Evolutionary conservation across 495 filamentous ascomycete species (phyloP), one percentile per base, ranked within the genome.

Genomic region (Penicillium cosmopolitanum): DNA sequence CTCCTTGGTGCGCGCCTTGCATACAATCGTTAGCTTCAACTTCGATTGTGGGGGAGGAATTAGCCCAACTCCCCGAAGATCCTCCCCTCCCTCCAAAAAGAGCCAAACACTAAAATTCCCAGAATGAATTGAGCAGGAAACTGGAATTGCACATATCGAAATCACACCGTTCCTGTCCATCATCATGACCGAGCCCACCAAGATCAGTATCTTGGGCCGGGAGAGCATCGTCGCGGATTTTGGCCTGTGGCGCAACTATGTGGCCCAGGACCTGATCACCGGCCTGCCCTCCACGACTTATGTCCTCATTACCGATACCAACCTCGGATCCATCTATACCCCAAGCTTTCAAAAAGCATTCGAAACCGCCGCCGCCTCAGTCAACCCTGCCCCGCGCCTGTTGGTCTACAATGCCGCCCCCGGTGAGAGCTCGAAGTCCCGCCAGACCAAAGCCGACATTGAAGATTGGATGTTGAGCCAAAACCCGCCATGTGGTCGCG

Each of bases 381-480:
- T 81, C n/a, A 73, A 84, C 42, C 84, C 88, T 31, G 58, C 68
- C 35, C 77, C 78, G 6, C 87, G 92, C 51, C 85, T 98, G 18
- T 85, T 98, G 51, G 89, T 88, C 51, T 94, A 96, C 76, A 79
- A 89, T 72, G 91, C 96, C 57, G 85, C 92, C 5, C 95, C 95
- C 0, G 95, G 96, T 44, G 95, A 98, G 74, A 89, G 86, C 69
- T 96, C 92, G 51, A 98, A 98, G 73, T 89, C 92, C 42, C 83
- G 94, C 63, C 85, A 89, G 68, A 97, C 94, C 19, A 97, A 97
- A 74, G 94, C 89, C 48, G 89, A 93, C 67, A 91, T 98, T 61
- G 93, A 98, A 71, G 93, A 98, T 77, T 98, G 96, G 96, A 90
- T 98, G 89, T 81, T 97, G 50, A 84, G 87, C 59, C 84, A 97